Evolutionary conservation across 177 flowering plant species (phyloP), one percentile per base, ranked within the genome.

Genomic region (Tripterygium wilfordii): DNA sequence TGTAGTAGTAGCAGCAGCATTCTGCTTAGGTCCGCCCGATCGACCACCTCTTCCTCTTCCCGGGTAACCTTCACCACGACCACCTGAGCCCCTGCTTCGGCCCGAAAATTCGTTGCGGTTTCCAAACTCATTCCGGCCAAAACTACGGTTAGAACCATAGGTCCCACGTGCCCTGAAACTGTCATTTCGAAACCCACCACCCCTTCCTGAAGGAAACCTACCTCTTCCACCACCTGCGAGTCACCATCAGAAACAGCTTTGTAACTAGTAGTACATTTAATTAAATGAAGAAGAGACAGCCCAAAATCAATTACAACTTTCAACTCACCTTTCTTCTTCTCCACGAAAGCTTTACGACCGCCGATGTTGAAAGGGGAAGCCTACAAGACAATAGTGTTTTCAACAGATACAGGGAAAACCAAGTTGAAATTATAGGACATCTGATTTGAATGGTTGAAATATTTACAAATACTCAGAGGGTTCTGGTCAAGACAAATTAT

Each of bases 81-180:
- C 67, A 8, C 60, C 49, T 48, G 64, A 56, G 19, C 69, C 64
- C 45, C 80, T 63, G 2, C 58, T 72, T 33, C 79, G 65, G 10
- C 72, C 70, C 8, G 69, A 64, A 36, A 61, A 72, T 4, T 74
- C 84, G 4, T 71, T 79, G 16, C 72, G 62, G 45, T 39, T 48
- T 28, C 77, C 72, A 54, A 48, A 70, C 10, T 79, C 88, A 40
- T 53, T 70, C 66, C 90, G 67, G 25, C 69, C 75, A 62, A 66
- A 83, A 25, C 76, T 60, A 10, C 81, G 42, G 23, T 72, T 71
- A 16, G 83, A 74, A 41, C 75, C 62, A 29, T 54, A 79, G 45
- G 70, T 79, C 14, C 79, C 83, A 36, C 80, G 77, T 20, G 70
- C 68, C 56, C 88, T 77, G 50, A 77, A 75, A 46, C 57, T 71